Evolutionary conservation across 176 grass and related monocot genomes (phyloP).

Genomic region (Puya raimondii): DNA sequence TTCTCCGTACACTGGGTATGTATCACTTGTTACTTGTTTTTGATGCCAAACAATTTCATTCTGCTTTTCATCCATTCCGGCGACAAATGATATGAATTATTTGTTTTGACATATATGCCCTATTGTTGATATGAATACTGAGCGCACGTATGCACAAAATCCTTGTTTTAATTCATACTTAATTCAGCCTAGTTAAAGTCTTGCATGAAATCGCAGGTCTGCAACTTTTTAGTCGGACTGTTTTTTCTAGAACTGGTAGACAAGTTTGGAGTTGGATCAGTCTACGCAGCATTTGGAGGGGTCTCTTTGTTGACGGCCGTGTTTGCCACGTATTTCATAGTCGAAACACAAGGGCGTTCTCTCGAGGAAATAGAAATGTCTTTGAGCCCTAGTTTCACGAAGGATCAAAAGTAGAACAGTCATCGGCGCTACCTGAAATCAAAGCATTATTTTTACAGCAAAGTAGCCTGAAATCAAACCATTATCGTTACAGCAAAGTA

Average conservation of each 20-base stretch:
- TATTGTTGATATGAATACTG: conserved; percentile 11
- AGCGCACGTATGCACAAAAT: background rate
- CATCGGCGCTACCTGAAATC: background rate
- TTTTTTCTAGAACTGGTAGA: conserved; percentile 93
- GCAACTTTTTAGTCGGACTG: conserved; percentile 84
- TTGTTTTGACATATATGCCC: conserved; percentile 9
- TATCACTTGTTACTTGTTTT: background rate
- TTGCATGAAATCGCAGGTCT: conserved; percentile 40
- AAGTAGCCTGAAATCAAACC: too few relatives aligned
- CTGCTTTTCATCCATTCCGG: conserved; percentile 1
- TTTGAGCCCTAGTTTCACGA: conserved; percentile 22
- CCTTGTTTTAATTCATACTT: background rate
- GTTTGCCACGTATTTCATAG: conserved; percentile 77
- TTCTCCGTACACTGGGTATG: conserved; percentile 92
- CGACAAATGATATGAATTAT: background rate
- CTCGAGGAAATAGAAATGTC: conserved; percentile 97
- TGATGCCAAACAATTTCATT: conserved; percentile 8
- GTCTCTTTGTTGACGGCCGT: conserved; percentile 62
- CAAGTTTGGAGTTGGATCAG: conserved; percentile 70
- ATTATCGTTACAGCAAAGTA: too few relatives aligned
- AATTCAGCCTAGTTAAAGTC: background rate
- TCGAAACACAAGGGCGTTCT: conserved; percentile 91
- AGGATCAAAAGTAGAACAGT: conserved; percentile 26
- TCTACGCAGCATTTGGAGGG: conserved; percentile 71
- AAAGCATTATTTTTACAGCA: too few relatives aligned